phyloP scores from a whole-genome alignment of 1,284 basidiomycete species.

The Cryptococcus amylolentus region DNA sequence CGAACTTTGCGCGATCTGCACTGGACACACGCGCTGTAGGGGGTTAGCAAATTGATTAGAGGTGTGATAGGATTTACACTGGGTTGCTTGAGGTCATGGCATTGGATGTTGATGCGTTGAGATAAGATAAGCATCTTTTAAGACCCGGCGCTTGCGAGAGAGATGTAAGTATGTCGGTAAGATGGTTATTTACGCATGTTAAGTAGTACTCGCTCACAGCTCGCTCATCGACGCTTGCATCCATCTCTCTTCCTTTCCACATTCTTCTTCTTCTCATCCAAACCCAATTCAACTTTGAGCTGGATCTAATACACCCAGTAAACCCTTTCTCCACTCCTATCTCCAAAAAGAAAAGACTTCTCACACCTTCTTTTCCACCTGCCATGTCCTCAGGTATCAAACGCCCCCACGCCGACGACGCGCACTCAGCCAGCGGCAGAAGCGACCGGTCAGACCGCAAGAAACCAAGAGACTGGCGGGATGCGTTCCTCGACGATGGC shows the following conservation, averaged over 20 bases:
- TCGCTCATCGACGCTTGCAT: no score
- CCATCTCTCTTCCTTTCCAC: neutral
- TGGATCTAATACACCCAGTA: constrained; percentile 13
- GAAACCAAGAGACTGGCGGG: constrained; percentile 68
- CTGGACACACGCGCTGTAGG: no score
- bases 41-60: no score
- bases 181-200: no score
- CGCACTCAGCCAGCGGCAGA: constrained; percentile 40
- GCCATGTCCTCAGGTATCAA: constrained; percentile 32
- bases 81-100: no score
- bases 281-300: neutral
- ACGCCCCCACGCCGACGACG: constrained; percentile 30
- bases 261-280: neutral
- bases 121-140: no score
- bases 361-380: constrained; percentile 18
- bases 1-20: no score
- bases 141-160: no score
- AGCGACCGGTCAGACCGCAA: constrained; percentile 44
- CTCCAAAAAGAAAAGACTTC: constrained; percentile 14
- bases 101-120: no score
- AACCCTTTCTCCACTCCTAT: constrained; percentile 11
- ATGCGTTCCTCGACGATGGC: constrained; percentile 59
- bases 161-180: no score
- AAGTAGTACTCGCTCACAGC: no score
- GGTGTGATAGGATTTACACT: no score